These are phyloP conservation scores for Acaromyces ingoldii DNA, from an alignment of 1,284 basidiomycete species.

Conservation along the genomic window DNA sequence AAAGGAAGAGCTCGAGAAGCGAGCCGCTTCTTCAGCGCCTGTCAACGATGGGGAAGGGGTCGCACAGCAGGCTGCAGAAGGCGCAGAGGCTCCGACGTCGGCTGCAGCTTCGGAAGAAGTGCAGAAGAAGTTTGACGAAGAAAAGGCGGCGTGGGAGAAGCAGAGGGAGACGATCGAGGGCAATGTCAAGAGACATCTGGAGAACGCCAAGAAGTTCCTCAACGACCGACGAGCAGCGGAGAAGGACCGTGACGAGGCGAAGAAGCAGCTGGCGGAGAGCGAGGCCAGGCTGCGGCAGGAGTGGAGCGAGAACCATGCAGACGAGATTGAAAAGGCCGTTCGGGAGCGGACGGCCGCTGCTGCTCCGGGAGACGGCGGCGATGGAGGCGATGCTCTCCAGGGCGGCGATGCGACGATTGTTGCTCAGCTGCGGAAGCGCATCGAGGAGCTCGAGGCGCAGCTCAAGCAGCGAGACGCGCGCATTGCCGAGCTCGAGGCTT, in stretches of 20 bases:
- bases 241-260: conserved; percentile 28
- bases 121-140: conserved; percentile 29
- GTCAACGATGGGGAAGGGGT: conserved; percentile 11
- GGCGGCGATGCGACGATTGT: neutral
- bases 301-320: conserved; percentile 29
- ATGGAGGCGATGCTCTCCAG: neutral
- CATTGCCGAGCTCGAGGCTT: conserved; percentile 12
- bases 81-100: conserved; percentile 13
- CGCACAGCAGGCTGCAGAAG: neutral
- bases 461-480: conserved; percentile 27
- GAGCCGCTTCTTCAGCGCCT: conserved; percentile 14
- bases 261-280: conserved; percentile 8
- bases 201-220: conserved; percentile 28
- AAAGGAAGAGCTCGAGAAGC: neutral
- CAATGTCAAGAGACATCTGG: conserved; percentile 29
- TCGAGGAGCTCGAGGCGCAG: conserved; percentile 39
- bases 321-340: conserved; percentile 33
- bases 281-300: conserved; percentile 20
- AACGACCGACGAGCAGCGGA: conserved; percentile 4
- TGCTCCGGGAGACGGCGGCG: neutral
- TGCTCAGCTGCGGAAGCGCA: conserved; percentile 17
- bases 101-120: conserved; percentile 28
- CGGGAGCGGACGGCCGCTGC: conserved; percentile 13
- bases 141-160: conserved; percentile 24
- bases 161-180: conserved; percentile 15